Conservation (phyloP, 345 rosid genomes). For the Rubroshorea leprosula region DNA sequence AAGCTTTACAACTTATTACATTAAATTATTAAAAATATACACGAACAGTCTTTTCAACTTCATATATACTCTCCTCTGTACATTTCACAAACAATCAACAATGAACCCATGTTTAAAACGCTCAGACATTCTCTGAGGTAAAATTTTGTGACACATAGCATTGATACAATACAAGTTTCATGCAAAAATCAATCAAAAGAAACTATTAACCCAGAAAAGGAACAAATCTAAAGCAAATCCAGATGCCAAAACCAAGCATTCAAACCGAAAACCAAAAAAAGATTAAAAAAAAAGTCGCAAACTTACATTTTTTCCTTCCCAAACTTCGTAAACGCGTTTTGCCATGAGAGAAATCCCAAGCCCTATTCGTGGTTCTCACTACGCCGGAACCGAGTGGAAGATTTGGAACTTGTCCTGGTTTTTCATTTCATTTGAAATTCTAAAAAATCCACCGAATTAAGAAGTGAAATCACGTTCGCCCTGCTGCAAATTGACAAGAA, state of each 20-base stretch:
- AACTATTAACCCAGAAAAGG: slow-evolving; percentile 5
- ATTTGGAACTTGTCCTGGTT: slow-evolving; percentile 24
- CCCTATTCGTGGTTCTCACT: slow-evolving; percentile 20
- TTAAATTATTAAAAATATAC: too few relatives aligned
- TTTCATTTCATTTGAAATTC: slow-evolving; percentile 26
- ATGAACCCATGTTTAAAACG: too few relatives aligned
- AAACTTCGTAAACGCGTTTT: slow-evolving; percentile 73
- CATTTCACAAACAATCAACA: too few relatives aligned
- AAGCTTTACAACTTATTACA: too few relatives aligned
- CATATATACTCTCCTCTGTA: too few relatives aligned
- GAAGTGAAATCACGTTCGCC: slow-evolving; percentile 11
- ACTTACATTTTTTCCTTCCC: slow-evolving; percentile 95
- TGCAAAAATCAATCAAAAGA: slow-evolving; percentile 17
- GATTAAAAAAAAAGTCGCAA: background rate
- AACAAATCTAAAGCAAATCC: slow-evolving; percentile 19
- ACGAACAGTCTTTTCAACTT: too few relatives aligned
- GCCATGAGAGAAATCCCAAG: slow-evolving; percentile 42
- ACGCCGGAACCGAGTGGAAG: slow-evolving; percentile 33
- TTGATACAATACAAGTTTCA: background rate
- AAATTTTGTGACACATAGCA: too few relatives aligned
- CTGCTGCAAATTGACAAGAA: background rate
- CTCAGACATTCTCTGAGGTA: too few relatives aligned
- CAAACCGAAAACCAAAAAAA: background rate
- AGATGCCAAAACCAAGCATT: slow-evolving; percentile 16
- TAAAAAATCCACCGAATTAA: background rate